A percentile compares a stretch with the other conserved stretches of the same genome.
Conservation (phyloP, 2,329 filamentous ascomycete genomes). For the Fusarium sp. region DNA sequence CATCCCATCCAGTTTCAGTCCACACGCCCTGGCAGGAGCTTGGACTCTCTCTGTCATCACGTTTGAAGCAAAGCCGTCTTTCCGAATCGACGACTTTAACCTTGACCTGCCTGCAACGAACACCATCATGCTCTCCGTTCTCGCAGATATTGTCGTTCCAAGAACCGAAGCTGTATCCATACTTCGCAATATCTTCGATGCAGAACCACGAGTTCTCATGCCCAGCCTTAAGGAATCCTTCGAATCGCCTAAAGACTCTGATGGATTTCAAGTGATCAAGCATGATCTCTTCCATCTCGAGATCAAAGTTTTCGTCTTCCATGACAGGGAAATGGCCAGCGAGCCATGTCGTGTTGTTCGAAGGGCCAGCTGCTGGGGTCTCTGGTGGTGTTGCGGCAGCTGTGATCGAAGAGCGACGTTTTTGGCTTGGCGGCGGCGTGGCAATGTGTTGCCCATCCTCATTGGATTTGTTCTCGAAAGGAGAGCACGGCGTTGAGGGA, state of each 20-base stretch:
- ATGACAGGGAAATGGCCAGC: neutral
- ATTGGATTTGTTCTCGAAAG: neutral
- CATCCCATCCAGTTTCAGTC: too few relatives aligned
- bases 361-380: neutral
- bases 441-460: neutral
- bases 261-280: neutral
- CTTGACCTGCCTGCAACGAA: neutral
- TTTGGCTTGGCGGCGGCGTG: neutral
- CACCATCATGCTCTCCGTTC: neutral
- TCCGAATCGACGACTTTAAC: neutral
- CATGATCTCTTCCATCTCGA: neutral
- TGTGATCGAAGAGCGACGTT: too few relatives aligned
- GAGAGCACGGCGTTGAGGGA: neutral
- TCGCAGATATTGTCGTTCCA: neutral
- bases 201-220: neutral
- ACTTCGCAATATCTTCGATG: neutral
- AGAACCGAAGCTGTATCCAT: neutral
- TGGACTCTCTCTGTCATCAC: neutral
- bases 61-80: neutral
- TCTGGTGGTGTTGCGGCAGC: neutral
- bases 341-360: accelerated
- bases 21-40: neutral
- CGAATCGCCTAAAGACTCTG: neutral
- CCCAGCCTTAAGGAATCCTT: neutral
- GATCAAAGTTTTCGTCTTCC: neutral